Evolutionary conservation across 2,329 filamentous ascomycete species (phyloP).

Genomic region (Talaromyces sp.): DNA sequence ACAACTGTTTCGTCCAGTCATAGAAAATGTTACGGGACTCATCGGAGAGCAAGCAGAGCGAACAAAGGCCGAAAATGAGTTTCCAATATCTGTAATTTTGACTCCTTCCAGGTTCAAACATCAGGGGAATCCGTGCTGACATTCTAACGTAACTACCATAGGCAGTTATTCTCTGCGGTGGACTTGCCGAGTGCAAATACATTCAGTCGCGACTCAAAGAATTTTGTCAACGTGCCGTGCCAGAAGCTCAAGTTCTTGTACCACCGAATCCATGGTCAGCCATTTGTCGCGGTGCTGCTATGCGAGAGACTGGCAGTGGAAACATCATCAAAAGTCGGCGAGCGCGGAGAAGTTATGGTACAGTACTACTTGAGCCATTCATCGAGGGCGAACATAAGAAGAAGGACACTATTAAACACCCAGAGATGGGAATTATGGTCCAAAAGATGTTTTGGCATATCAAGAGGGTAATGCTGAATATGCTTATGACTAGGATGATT

Average conservation of each 20-base stretch:
- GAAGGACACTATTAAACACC: neutral
- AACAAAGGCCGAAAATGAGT: neutral
- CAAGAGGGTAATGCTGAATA: neutral
- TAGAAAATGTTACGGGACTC: neutral
- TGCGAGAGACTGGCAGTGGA: neutral
- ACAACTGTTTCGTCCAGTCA: neutral
- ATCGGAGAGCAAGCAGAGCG: neutral
- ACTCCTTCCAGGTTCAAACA: no score
- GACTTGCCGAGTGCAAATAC: slow-evolving; percentile 4
- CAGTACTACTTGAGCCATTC: neutral
- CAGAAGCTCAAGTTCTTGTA: neutral
- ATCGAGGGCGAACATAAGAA: neutral
- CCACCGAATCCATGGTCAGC: slow-evolving; percentile 9
- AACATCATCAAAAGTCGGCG: neutral
- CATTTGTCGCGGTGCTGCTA: slow-evolving; percentile 7
- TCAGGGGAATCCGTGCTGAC: neutral
- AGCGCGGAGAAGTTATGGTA: slow-evolving; percentile 7
- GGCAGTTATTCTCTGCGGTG: slow-evolving; percentile 10
- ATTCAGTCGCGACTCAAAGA: neutral
- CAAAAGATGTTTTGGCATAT: slow-evolving; percentile 13
- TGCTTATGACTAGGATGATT: neutral
- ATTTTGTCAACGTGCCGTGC: neutral
- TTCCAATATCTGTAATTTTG: neutral
- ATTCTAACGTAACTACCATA: neutral
- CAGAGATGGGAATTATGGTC: slow-evolving; percentile 3